These are phyloP conservation scores for Acacia melanoxylon DNA, from an alignment of 306 rosid genomes.

Conservation along the genomic window DNA sequence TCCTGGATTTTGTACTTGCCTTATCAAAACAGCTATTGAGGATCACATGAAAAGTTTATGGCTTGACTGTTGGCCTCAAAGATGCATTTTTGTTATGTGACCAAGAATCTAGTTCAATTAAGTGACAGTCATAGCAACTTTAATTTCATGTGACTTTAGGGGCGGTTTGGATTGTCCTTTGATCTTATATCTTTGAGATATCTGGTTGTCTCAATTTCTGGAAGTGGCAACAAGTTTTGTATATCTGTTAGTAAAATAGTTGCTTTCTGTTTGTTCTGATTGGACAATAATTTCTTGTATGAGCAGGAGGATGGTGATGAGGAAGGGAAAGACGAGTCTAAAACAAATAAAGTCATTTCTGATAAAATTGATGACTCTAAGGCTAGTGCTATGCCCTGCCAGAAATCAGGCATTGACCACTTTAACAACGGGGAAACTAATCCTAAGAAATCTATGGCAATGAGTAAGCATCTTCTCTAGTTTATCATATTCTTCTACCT, in stretches of 20 bases:
- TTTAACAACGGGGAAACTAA: constrained; percentile 69
- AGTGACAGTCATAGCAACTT: neutral
- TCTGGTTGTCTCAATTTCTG: neutral
- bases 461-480: constrained; percentile 61
- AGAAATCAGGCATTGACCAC: constrained; percentile 66
- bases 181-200: neutral
- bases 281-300: constrained; percentile 26
- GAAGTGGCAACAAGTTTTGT: neutral
- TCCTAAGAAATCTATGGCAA: constrained; percentile 74
- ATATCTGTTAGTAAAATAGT: neutral
- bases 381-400: constrained; percentile 31
- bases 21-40: neutral
- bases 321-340: constrained; percentile 43
- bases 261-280: constrained; percentile 18
- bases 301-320: constrained; percentile 55
- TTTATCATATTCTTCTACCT: constrained; percentile 22
- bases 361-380: constrained; percentile 32
- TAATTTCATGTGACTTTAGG: neutral
- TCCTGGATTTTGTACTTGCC: constrained; percentile 3
- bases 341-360: constrained; percentile 42
- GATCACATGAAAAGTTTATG: constrained; percentile 1
- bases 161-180: neutral
- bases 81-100: neutral
- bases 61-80: neutral
- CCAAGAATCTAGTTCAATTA: neutral